Percentiles rank a stretch among this genome's conserved stretches.
Conservation (phyloP, 805 yeast species). For the Tetrapisispora phaffii region DNA sequence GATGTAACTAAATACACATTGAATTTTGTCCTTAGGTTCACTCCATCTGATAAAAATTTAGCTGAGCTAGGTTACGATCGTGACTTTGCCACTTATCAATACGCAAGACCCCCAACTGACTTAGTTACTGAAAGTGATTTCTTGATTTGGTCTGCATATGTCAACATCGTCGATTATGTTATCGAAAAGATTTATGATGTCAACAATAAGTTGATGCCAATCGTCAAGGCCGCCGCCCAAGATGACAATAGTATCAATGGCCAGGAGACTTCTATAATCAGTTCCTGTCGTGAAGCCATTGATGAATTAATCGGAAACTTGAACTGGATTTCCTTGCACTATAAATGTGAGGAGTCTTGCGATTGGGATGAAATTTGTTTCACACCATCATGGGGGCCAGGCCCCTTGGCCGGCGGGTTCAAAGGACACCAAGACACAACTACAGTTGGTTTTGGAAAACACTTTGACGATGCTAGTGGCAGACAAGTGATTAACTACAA, state of each 20-base stretch:
- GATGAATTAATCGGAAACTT: slow-evolving; percentile 22
- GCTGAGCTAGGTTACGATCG: slow-evolving; percentile 21
- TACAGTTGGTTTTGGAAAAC: slow-evolving; percentile 10
- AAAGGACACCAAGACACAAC: slow-evolving; percentile 2
- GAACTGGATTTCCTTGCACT: slow-evolving; percentile 35
- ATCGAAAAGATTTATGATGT: slow-evolving; percentile 31
- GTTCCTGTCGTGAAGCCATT: slow-evolving; percentile 5
- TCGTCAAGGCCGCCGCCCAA: slow-evolving; percentile 19
- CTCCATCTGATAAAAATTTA: slow-evolving; percentile 5
- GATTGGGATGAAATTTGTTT: slow-evolving; percentile 41
- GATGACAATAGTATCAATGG: not conserved
- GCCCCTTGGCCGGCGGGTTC: slow-evolving; percentile 38
- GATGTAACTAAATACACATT: slow-evolving; percentile 35
- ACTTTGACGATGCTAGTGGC: slow-evolving; percentile 11
- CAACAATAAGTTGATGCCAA: slow-evolving; percentile 24
- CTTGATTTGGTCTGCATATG: slow-evolving; percentile 41
- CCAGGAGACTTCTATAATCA: slow-evolving; percentile 8
- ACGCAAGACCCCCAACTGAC: slow-evolving; percentile 35
- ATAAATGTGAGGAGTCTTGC: slow-evolving; percentile 36
- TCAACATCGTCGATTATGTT: slow-evolving; percentile 33
- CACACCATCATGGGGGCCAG: slow-evolving; percentile 54
- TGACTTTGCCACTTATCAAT: slow-evolving; percentile 36
- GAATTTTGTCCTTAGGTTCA: slow-evolving; percentile 39
- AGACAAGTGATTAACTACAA: slow-evolving; percentile 14
- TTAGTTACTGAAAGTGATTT: slow-evolving; percentile 35